Evolutionary conservation across 208 protist species (phyloP), one percentile per base, ranked within the genome.

Genomic region (Vickermania spadyakhi): DNA sequence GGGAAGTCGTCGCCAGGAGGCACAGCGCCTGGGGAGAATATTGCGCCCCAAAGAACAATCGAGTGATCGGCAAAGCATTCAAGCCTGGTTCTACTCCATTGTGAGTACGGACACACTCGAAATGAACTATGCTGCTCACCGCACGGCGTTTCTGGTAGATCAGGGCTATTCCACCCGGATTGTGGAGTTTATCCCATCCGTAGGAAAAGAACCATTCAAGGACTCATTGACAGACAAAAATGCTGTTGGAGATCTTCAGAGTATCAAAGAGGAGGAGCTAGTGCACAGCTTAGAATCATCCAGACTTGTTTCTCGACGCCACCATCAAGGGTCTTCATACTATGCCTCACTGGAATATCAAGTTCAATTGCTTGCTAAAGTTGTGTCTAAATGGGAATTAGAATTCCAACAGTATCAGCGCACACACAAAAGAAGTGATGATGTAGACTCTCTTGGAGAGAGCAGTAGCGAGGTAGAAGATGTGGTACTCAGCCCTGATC

Each of bases 11-110:
- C 88, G 94, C 2, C 94, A 97, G 66, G 97, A 99, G 71, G 97
- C 97, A 11, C 97, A 99, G 73, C 89, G 96, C 7, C 83, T 99
- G 0, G 98, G 97, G 2, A 85, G 97, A 27, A 99, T 99, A 73
- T 69, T 97, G 28, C 79, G 94, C 3, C 89, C 89, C 0, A 97
- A 97, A 61, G 88, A 80, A 49, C 70, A 68, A 36, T 72, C 75
- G 26, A 73, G 75, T 11, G 86, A 96, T 57, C 75, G 74, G n/a
- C 83, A 77, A 18, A 52, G 81, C 4, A 96, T 91, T 51, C 97
- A 99, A 60, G 99, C 99, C 0, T 99, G 96, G 73, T 99, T 99
- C 77, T 99, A 99, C 76, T 97, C 96, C 2, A 77, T 99, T 23
- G 92, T 99, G 23, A 97, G 93, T 30, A 86, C 85, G 18, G 98